Evolutionary conservation across 78 protist genomes (phyloP), one percentile per base, ranked within the genome.

Genomic region (Thecamonas trahens): DNA sequence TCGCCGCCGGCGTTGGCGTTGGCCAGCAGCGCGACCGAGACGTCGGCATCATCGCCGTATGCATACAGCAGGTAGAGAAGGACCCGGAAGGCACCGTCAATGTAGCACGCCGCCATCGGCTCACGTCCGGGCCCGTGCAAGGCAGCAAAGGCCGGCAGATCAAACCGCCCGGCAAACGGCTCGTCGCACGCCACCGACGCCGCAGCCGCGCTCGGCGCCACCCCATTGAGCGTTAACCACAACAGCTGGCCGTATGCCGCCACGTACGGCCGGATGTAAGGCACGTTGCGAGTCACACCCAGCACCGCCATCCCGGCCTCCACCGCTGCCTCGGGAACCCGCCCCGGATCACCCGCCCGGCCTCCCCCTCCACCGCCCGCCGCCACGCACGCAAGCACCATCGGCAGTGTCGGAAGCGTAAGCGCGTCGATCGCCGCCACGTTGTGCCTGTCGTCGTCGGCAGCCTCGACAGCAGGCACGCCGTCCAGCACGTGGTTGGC

Each of bases 1-100:
- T 61, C 66, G 28, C 66, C 66, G 37, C 66, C 66, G 9, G 39
- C 39, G 39, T 61, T 61, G 39, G 66, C 39, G 39, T 34, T 61
- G 9, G 66, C 66, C 31, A 61, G 66, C 66, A 61, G 9, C 45
- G 66, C 66, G 32, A 7, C 39, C 37, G 9, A 53, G 35, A 17
- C 58, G 29, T 7, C 15, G 37, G 37, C 39, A 11, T 11, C 17
- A 6, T 17, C 66, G n/a, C 32, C 66, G 39, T 61, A 61, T 18
- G 8, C 17, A 31, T 61, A 61, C n/a, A 22, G 9, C n/a, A 61
- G 5, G 45, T n/a, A 34, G 17, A 61, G 66, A 6, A 17, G 26
- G 26, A 31, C 9, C 9, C 39, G 66, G 66, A 24, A 61, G 39
- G 40, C 8, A 11, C 7, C 26, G 17, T 61, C 45, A 18, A 61